Conservation (phyloP, 2,329 filamentous ascomycete species). For the Nothophoma quercina region DNA sequence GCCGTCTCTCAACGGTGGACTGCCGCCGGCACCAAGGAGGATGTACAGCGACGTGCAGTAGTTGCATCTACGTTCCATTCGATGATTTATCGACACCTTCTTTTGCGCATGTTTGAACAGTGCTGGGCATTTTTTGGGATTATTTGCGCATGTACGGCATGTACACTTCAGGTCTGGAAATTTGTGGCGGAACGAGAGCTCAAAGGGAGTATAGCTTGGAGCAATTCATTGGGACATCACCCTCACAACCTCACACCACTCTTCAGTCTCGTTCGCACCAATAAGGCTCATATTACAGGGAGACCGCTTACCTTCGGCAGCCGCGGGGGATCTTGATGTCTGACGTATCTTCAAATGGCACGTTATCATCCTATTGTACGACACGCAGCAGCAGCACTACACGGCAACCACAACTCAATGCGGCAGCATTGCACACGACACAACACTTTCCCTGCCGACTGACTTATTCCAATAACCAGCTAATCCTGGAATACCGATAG, state of each 20-base stretch:
- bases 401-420: background rate
- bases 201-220: slow-evolving; percentile 6
- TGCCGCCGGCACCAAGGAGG: slow-evolving; percentile 40
- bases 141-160: slow-evolving; percentile 2
- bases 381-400: background rate
- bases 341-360: background rate
- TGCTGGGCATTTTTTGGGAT: slow-evolving; percentile 8
- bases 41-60: slow-evolving; percentile 46
- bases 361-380: background rate
- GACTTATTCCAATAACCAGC: background rate
- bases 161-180: slow-evolving; percentile 7
- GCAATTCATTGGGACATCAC: slow-evolving; percentile 10
- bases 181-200: slow-evolving; percentile 8
- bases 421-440: background rate
- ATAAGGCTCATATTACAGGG: background rate
- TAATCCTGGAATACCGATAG: no score
- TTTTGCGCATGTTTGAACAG: slow-evolving; percentile 6
- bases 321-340: background rate
- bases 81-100: background rate
- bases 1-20: slow-evolving; percentile 32
- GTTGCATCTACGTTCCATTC: background rate
- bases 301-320: slow-evolving; percentile 1
- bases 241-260: background rate
- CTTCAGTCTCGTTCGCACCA: background rate
- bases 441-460: background rate